Evolutionary conservation across 441 rosid species (phyloP), one percentile per base, ranked within the genome.

Genomic region (Populus tomentosa): DNA sequence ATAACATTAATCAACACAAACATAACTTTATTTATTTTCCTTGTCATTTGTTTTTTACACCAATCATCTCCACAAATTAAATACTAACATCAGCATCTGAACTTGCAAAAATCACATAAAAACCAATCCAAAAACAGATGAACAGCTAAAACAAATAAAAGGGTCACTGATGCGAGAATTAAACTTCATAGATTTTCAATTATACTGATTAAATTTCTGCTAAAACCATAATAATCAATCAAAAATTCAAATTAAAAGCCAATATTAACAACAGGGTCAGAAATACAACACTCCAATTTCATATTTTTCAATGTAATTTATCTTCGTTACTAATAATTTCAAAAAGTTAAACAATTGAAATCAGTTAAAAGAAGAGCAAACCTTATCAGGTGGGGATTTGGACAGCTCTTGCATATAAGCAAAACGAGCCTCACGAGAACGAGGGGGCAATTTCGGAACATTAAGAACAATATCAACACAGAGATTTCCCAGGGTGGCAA

Each of bases 391-490:
- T 3, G 94, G 97, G 75, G 91, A 90, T 68, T 90, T 78, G 16
- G 98, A 84, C 61, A 92, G 78, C 62, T 82, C 82, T 33, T 90
- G 93, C 97, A 94, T 94, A 76, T 87, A 85, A 42, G 91, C 93
- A 78, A 80, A 85, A 72, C 94, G 89, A 71, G 85, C 90, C 1
- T 76, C 84, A 6, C 69, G 83, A 5, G 92, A 82, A 10, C 85
- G 84, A 10, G 98, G 98, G 4, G 99, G 99, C 85, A 96, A 80
- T 70, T 88, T 76, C 65, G 90, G 89, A 85, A 96, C 97, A 75
- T 85, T 85, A 81, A 96, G 96, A 67, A 96, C 94, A 71, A 96
- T 88, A 85, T 94, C 99, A 20, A 96, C 94, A 78, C 98, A 96
- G 81, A 94, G 97, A 85, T 92, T 94, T 40, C 98, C 98, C 3